These are phyloP conservation scores for Lasiosphaeria miniovina DNA, from an alignment of 495 filamentous ascomycete species.

Conservation along the genomic window DNA sequence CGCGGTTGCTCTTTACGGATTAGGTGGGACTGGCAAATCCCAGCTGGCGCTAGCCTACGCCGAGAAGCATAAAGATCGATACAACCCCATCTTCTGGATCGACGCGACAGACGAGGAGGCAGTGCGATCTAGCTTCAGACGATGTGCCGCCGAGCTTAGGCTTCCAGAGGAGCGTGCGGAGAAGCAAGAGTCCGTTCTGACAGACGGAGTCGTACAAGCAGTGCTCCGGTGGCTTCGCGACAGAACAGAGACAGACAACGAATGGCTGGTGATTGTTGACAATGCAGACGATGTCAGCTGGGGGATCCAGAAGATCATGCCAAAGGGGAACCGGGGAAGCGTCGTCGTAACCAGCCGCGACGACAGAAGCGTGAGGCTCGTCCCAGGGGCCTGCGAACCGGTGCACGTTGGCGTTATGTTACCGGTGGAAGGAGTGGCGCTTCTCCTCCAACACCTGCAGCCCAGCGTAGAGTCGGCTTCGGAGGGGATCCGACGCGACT, in stretches of 20 bases:
- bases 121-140: slow-evolving; percentile 28
- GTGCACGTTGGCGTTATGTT: slow-evolving; percentile 15
- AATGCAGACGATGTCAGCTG: slow-evolving; percentile 41
- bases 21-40: neutral
- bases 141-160: slow-evolving; percentile 25
- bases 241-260: slow-evolving; percentile 35
- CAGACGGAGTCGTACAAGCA: slow-evolving; percentile 29
- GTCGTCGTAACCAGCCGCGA: slow-evolving; percentile 29
- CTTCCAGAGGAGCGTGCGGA: slow-evolving; percentile 18
- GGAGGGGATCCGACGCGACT: slow-evolving; percentile 25
- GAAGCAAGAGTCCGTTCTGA: slow-evolving; percentile 20
- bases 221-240: slow-evolving; percentile 36
- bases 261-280: slow-evolving; percentile 45
- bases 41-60: too few species aligned
- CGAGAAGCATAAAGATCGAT: slow-evolving; percentile 14
- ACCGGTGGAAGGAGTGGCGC: slow-evolving; percentile 10
- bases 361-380: slow-evolving; percentile 16
- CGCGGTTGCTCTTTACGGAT: slow-evolving; percentile 12
- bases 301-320: slow-evolving; percentile 26
- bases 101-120: slow-evolving; percentile 21
- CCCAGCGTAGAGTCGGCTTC: slow-evolving; percentile 2
- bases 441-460: slow-evolving; percentile 18
- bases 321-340: slow-evolving; percentile 25
- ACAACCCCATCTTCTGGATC: neutral
- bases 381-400: slow-evolving; percentile 19